phyloP scores from a whole-genome alignment of 805 yeast species.

The Yarrowia sp. region DNA sequence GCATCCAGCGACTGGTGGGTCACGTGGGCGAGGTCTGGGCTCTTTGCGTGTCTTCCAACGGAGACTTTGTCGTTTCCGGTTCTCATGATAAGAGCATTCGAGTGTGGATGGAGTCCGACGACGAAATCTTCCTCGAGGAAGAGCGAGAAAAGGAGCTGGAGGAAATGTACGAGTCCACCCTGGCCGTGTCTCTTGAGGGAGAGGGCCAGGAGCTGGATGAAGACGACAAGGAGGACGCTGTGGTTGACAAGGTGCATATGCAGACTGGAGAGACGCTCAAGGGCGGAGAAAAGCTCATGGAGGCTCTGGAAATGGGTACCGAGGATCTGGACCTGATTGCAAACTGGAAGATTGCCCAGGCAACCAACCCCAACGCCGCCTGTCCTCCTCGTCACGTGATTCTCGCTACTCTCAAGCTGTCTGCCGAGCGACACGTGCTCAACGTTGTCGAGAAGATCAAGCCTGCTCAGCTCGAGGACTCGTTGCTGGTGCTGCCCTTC shows the following conservation, averaged over 20 bases:
- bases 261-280: constrained; percentile 91
- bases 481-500: constrained; percentile 87
- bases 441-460: constrained; percentile 72
- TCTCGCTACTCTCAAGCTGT: constrained; percentile 71
- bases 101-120: constrained; percentile 92
- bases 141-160: constrained; percentile 96
- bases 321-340: constrained; percentile 68
- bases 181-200: constrained; percentile 74
- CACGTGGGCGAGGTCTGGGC: constrained; percentile 97
- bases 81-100: constrained; percentile 94
- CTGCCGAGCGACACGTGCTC: constrained; percentile 81
- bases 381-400: constrained; percentile 73
- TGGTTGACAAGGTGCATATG: constrained; percentile 66
- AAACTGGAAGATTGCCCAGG: constrained; percentile 57
- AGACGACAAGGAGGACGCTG: constrained; percentile 50
- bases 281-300: constrained; percentile 92
- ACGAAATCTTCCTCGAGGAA: constrained; percentile 95
- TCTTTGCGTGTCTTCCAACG: constrained; percentile 72
- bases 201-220: constrained; percentile 55
- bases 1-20: constrained; percentile 82
- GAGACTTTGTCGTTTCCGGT: constrained; percentile 75
- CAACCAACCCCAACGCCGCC: constrained; percentile 55
- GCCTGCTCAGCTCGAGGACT: constrained; percentile 90
- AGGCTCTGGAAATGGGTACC: constrained; percentile 84
- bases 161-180: constrained; percentile 82